Evolutionary conservation across 805 yeast species (phyloP), one percentile per base, ranked within the genome.

Genomic region (Lipomyces starkeyi): DNA sequence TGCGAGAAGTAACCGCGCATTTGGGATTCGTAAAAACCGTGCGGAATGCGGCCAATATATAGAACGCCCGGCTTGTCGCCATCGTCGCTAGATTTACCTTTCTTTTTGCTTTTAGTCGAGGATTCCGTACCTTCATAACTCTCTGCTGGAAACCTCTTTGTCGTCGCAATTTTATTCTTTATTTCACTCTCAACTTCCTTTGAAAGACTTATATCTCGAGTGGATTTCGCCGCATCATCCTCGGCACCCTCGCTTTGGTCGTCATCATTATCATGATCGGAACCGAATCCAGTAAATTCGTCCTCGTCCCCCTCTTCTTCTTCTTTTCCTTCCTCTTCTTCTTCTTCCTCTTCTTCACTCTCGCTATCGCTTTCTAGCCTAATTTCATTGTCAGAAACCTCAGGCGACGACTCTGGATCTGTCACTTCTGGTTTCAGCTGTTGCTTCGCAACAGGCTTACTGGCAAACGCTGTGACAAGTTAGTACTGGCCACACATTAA

Each of bases 41-140:
- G 88, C 58, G 99, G 99, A 71, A 95, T 84, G 77, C 98, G 87
- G 64, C 98, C 97, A 47, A 95, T 85, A 78, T 93, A 95, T 64
- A 95, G 81, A 63, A 92, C 73, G 32, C 71, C 76, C 74, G 68
- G 73, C 72, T 74, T 73, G 34, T 75, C 74, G 53, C 75, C 73
- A 25, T 71, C 64, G 13, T 71, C 67, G 20, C 65, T 66, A 22
- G 72, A 65, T 34, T 73, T 71, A 54, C 75, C 55, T 53, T 60
- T 43, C 61, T 52, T 63, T 47, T 57, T 34, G 61, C 55, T 54
- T 40, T 67, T 71, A n/a, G 59, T 43, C 64, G 60, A 63, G 67
- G 65, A 64, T 37, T 64, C 62, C 14, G 62, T 63, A 35, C 65
- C 68, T 22, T 35, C 32, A 29, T 29, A 29, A 29, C 32, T 54